Evolutionary conservation across 768 basidiomycete species (phyloP), one percentile per base, ranked within the genome.

Genomic region (Lepiota subincarnata): DNA sequence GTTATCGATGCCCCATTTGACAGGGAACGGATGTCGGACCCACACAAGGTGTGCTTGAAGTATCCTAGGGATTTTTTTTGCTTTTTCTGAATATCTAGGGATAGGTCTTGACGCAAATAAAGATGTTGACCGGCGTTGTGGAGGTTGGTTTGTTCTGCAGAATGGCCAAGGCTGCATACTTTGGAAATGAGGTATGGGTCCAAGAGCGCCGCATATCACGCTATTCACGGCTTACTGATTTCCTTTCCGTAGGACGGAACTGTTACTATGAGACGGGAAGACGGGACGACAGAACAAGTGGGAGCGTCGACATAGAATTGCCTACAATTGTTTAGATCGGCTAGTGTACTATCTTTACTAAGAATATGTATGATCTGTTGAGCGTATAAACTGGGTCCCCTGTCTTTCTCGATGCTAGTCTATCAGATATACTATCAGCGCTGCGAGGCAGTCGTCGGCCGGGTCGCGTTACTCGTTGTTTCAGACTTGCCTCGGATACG

Each of bases 81-180:
- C n/a, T 4, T 2, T 24, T 16, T 8, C 36, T 53, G 48, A 40
- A 12, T 28, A 12, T 26, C 42, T 10, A 20, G 24, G 24, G 48
- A 6, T 64, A 95, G 90, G 76, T 98, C 14, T 72, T 96, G 72
- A 68, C 74, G 13, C 75, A 79, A 56, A 87, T 98, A 64, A 98
- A 98, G 75, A 82, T 96, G 80, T 77, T 98, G 55, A 98, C 96
- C 2, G 97, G 97, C 42, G 92, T 98, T 19, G 92, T 98, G n/a
- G 97, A 99, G 68, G 97, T 98, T 31, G 97, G 97, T 0, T 69
- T 99, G n/a, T 98, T 99, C 73, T 94, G 92, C 65, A 76, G 84
- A 50, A 86, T 97, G 78, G 94, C 89, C 4, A 82, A 86, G 65
- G 94, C 94, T 0, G 96, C 95, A n/a, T 98, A 98, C 74, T 99